Evolutionary conservation across 2,329 filamentous ascomycete genomes (phyloP).

Genomic region (Lecanicillium sp.): DNA sequence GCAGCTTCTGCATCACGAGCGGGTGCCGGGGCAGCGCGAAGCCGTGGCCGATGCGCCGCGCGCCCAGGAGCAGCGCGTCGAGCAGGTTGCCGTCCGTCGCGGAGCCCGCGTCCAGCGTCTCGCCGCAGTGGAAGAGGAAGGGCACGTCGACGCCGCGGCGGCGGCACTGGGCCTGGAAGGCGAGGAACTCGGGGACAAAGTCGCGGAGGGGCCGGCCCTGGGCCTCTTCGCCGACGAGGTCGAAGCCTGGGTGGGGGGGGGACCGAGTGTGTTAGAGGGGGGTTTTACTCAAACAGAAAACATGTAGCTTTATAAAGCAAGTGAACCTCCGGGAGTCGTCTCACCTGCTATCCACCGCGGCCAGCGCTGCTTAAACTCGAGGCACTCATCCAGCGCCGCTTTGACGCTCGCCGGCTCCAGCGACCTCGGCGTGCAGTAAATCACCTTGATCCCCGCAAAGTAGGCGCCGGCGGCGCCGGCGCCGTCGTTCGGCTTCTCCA

Average conservation of each 20-base stretch:
- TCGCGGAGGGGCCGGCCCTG: conserved; percentile 53
- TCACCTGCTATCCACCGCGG: conserved; percentile 52
- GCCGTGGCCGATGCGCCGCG: conserved; percentile 68
- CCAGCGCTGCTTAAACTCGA: conserved; percentile 52
- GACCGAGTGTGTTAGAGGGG: background rate
- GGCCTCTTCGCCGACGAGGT: conserved; percentile 63
- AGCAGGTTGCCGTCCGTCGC: conserved; percentile 62
- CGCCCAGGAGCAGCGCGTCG: conserved; percentile 59
- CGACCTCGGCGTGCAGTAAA: conserved; percentile 63
- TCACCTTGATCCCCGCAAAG: conserved; percentile 63
- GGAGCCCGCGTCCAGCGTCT: conserved; percentile 62
- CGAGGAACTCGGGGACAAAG: conserved; percentile 49
- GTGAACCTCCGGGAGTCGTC: background rate
- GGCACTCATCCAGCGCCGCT: conserved; percentile 53
- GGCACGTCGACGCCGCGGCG: conserved; percentile 51
- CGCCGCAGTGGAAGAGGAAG: conserved; percentile 71
- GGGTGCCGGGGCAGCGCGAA: conserved; percentile 64
- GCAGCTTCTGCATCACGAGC: conserved; percentile 60
- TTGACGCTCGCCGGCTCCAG: conserved; percentile 44
- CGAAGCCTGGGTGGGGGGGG: conserved; percentile 52
- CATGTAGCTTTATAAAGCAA: too few relatives aligned
- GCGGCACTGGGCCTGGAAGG: conserved; percentile 49
- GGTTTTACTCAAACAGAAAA: too few relatives aligned
- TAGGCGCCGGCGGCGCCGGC: conserved; percentile 22
- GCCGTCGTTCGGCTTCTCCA: conserved; percentile 14